Conservation (phyloP, 2,329 filamentous ascomycete species). For the Hymenoscyphus repandus region DNA sequence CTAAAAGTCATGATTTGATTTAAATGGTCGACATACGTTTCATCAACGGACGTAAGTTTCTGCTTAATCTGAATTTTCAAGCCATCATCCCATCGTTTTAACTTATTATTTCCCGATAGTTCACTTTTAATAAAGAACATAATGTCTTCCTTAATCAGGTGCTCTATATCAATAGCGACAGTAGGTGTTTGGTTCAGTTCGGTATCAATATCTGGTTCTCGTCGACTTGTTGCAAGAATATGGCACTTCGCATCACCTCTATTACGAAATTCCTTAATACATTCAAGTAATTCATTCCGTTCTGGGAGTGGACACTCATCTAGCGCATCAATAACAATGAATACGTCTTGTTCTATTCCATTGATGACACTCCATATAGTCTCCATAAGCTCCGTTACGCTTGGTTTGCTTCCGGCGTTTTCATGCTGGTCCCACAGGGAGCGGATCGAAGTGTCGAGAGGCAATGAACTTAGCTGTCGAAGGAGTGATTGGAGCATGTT, state of each 20-base stretch:
- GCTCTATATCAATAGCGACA: too few species aligned
- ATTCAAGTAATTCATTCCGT: neutral
- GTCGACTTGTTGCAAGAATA: conserved; percentile 21
- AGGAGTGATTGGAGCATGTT: neutral
- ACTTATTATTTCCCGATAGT: too few species aligned
- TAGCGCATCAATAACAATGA: conserved; percentile 1
- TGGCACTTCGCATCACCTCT: neutral
- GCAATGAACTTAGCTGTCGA: neutral
- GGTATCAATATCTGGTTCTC: conserved; percentile 22
- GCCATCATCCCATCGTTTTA: too few species aligned
- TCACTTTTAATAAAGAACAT: too few species aligned
- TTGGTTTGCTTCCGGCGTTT: neutral
- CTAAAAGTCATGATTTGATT: too few species aligned
- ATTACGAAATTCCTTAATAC: neutral
- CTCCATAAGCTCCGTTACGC: neutral
- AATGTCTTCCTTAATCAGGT: too few species aligned
- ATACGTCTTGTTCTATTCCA: neutral
- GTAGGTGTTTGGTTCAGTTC: neutral
- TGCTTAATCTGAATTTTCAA: too few species aligned
- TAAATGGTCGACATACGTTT: too few species aligned
- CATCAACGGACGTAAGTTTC: too few species aligned
- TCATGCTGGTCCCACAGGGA: too few species aligned
- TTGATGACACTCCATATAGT: neutral
- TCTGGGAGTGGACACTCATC: neutral
- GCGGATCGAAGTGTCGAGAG: neutral